Base-by-base conservation (phyloP, 1,284 basidiomycete species). In the Lentinus polychrous region DNA sequence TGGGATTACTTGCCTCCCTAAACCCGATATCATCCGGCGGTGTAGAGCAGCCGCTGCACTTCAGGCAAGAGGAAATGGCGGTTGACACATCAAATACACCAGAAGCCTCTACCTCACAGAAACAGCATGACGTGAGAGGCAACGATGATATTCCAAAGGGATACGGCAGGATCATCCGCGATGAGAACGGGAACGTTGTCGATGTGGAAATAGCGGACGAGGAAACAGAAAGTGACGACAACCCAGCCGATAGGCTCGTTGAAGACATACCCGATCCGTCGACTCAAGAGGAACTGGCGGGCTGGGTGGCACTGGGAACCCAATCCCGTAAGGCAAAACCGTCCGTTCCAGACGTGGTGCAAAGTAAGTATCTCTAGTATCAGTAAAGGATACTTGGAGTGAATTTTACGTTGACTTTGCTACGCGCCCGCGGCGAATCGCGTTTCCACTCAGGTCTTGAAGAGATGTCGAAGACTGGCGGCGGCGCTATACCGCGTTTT, bases 121-220 rank as follows among this genome's bases (percentile, higher is more conserved):
- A 36, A 14, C 18, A 36, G 31, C 31, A 47, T 34, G 49, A 15
- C n/a, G 38, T 41, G 17, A 40, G 40, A 20, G 45, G 35, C 18
- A 33, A 31, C 27, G 43, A 47, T 4, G 54, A 52, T 17, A 69
- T 86, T 40, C 81, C 78, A n/a, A 79, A 74, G 58, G 87, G 90
- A 6, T 87, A 84, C 63, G 95, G 92, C 12, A 78, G 82, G 55
- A 94, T 99, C 55, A 69, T 94, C 46, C 78, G 93, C 38, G 94
- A 97, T 65, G 83, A 76, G 40, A 71, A 78, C 2, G 95, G 94
- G 32, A 87, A 87, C 55, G 74, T 95, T 32, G 61, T 94, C 35
- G 77, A 83, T 51, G 75, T 97, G 41, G 80, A 94, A 60, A 66
- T 96, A 51, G 68, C 75, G 14, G 79, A 79, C 22, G 80, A 79